Conservation (phyloP, 805 yeast genomes). For the Pichia membranifaciens region DNA sequence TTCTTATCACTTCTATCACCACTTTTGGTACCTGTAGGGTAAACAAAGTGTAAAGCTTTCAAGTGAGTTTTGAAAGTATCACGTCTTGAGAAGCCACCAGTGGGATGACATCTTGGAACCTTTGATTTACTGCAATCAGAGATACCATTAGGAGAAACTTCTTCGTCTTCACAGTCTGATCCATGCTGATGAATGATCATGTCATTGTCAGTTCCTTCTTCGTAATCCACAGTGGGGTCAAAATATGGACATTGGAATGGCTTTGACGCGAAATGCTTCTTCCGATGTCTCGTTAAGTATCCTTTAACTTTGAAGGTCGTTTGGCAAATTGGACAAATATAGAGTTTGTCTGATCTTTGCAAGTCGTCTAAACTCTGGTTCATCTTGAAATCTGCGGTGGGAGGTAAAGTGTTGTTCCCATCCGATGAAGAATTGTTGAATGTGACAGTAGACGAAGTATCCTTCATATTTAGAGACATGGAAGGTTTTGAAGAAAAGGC, state of each 20-base stretch:
- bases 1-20: conserved; percentile 37
- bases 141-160: background rate
- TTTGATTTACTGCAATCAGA: background rate
- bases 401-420: background rate
- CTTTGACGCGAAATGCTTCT: conserved; percentile 44
- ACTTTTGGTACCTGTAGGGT: conserved; percentile 50
- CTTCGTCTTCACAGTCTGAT: background rate
- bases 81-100: conserved; percentile 54
- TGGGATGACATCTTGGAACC: conserved; percentile 45
- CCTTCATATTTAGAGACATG: background rate
- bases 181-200: background rate
- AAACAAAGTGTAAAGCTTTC: conserved; percentile 50
- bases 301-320: conserved; percentile 46
- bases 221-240: conserved; percentile 12
- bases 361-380: too few species aligned
- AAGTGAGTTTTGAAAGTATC: conserved; percentile 56
- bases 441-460: background rate
- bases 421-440: background rate
- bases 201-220: background rate
- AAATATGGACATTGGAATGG: conserved; percentile 55
- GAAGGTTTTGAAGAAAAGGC: conserved; percentile 1
- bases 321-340: conserved; percentile 44
- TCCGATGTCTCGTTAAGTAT: conserved; percentile 50
- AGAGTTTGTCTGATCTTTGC: conserved; percentile 17
- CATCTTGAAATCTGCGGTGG: background rate